Evolutionary conservation across 257 asterid species (phyloP).

Genomic region (Craterostigma plantagineum): DNA sequence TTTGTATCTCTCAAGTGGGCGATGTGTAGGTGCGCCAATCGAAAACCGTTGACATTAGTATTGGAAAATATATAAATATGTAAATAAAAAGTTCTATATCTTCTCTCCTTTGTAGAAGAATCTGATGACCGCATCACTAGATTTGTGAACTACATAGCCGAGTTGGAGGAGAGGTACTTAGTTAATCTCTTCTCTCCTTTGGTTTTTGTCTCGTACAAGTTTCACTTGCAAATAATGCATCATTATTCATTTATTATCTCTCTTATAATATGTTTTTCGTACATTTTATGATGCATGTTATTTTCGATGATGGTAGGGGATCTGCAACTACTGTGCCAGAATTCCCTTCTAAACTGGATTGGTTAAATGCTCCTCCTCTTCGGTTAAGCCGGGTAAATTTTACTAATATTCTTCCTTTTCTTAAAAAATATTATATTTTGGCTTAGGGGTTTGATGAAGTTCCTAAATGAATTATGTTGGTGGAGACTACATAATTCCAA

Average conservation of each 20-base stretch:
- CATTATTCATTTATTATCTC: conserved; percentile 1
- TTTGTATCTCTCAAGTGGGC: too few species aligned
- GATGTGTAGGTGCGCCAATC: too few species aligned
- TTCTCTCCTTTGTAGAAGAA: conserved; percentile 35
- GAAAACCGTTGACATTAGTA: too few species aligned
- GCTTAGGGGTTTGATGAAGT: neutral
- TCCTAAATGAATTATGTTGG: neutral
- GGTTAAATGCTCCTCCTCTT: conserved; percentile 90
- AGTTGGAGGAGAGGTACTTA: conserved; percentile 50
- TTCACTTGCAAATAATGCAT: conserved; percentile 2
- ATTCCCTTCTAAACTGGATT: conserved; percentile 87
- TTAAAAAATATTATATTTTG: too few species aligned
- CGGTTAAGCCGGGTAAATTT: conserved; percentile 68
- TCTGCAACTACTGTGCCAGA: conserved; percentile 64
- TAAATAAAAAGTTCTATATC: conserved; percentile 9
- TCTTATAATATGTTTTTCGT: conserved; percentile 5
- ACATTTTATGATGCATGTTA: neutral
- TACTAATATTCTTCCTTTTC: neutral
- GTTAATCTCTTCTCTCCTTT: conserved; percentile 5
- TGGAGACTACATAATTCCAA: neutral
- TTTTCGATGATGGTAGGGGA: conserved; percentile 31
- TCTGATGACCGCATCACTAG: conserved; percentile 40
- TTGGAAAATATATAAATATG: conserved; percentile 1
- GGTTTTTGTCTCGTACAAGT: conserved; percentile 7
- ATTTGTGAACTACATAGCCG: conserved; percentile 58